phyloP scores from a whole-genome alignment of 371 early-diverging fungal genomes.

The Catenaria anguillulae region DNA sequence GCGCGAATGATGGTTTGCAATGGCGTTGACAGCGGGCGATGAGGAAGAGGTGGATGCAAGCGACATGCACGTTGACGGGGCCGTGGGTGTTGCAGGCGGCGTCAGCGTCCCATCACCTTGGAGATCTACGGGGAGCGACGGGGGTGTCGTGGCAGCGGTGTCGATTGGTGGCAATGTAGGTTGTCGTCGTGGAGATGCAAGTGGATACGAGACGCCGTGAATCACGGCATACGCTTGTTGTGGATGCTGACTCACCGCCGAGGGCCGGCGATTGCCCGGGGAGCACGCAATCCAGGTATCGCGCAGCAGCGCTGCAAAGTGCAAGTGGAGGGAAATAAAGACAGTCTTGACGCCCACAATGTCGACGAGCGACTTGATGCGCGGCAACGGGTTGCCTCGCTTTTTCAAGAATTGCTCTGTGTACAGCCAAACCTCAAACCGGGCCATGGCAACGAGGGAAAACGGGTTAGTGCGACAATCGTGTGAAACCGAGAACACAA shows the following conservation, averaged over 20 bases:
- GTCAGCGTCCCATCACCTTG: not conserved
- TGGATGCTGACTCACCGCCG: too few relatives aligned
- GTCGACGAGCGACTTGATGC: slow-evolving; percentile 6
- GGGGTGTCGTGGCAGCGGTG: too few relatives aligned
- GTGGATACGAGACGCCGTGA: too few relatives aligned
- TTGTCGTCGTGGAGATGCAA: too few relatives aligned
- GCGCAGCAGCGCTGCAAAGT: slow-evolving; percentile 1
- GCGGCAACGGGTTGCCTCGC: not conserved
- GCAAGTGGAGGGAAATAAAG: slow-evolving; percentile 6
- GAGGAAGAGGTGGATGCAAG: not conserved
- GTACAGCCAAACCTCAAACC: too few relatives aligned
- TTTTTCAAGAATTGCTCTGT: not conserved
- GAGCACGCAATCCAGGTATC: not conserved
- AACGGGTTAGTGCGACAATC: too few relatives aligned
- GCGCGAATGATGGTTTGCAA: not conserved
- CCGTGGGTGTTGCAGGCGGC: not conserved
- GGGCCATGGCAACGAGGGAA: not conserved
- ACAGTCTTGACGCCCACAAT: slow-evolving; percentile 1
- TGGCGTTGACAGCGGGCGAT: not conserved
- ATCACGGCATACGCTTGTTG: too few relatives aligned
- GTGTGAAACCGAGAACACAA: too few relatives aligned
- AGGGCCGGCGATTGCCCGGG: too few relatives aligned
- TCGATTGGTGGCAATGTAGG: too few relatives aligned
- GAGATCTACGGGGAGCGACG: too few relatives aligned
- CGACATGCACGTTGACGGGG: not conserved